Base-by-base conservation (phyloP, 345 rosid genomes). In the Populus pruinosa region DNA sequence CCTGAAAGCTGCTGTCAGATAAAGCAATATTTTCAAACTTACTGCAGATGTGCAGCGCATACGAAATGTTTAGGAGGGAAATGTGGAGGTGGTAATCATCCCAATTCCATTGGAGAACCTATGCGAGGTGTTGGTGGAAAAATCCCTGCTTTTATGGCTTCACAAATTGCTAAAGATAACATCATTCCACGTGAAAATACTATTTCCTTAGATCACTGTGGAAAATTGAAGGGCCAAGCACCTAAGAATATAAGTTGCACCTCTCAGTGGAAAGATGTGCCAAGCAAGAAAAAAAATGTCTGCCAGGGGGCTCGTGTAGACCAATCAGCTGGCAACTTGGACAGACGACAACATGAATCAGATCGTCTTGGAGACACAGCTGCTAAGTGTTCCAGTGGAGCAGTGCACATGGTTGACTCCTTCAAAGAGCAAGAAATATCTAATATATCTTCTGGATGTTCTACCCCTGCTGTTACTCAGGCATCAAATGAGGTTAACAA, bases 261-360 rank as follows among this genome's bases (percentile, higher is more conserved):
- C 56, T 75, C 86, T 76, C 83, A 83, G 76, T 84, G 90, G 88
- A 87, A 79, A 75, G 89, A 87, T 80, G 89, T 83, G 47, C 89
- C 87, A 27, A 75, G 80, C 67, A 83, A 83, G 81, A 76, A 65
- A 59, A 84, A 83, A 43, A 23, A 68, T 63, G 78, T 59, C 64
- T 80, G 72, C 77, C 70, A 78, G 29, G 43, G 69, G 66, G 55
- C 56, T 53, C 68, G 36, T 62, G 47, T 70, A 9, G 72, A 76
- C 55, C 71, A 25, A 53, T 80, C 83, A 53, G 71, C 75, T 17
- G 71, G 71, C 49, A 35, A 76, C 53, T 25, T 69, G 66, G 73
- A 77, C 70, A 72, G 71, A 67, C 75, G 75, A 74, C 80, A 67
- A 78, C 69, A 68, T 63, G 76, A 67, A 12, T 49, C 74, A 66